These are phyloP conservation scores for Emergomyces pasteurianus DNA, from an alignment of 2,329 filamentous ascomycete genomes.

Conservation along the genomic window DNA sequence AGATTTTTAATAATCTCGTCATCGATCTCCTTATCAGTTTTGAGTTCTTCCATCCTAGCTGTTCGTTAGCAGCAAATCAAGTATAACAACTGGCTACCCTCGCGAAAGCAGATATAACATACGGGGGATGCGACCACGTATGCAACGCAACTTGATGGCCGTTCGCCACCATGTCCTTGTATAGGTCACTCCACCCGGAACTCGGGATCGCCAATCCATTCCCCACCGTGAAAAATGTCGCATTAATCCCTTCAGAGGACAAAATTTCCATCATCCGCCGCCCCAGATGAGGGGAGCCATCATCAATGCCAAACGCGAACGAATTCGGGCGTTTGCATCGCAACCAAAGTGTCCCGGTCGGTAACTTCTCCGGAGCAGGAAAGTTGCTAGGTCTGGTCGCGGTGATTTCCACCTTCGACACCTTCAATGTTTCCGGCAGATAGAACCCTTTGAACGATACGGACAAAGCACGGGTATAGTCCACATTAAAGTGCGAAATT, in stretches of 20 bases:
- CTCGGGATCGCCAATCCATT: conserved; percentile 45
- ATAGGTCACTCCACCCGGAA: conserved; percentile 52
- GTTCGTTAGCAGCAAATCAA: not conserved
- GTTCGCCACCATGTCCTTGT: conserved; percentile 48
- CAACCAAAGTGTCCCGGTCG: conserved; percentile 50
- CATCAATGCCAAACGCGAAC: conserved; percentile 62
- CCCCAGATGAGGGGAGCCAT: conserved; percentile 49
- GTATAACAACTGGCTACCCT: not conserved
- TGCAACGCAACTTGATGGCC: conserved; percentile 60
- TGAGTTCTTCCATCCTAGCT: conserved; percentile 27
- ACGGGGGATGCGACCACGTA: conserved; percentile 56
- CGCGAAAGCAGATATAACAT: conserved; percentile 3
- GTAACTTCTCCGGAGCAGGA: conserved; percentile 46
- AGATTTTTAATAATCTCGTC: conserved; percentile 25
- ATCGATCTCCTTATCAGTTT: conserved; percentile 23
- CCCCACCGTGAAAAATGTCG: conserved; percentile 62
- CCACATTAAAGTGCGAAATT: conserved; percentile 52
- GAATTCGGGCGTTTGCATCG: conserved; percentile 56
- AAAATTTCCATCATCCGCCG: conserved; percentile 51
- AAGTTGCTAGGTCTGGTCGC: conserved; percentile 40
- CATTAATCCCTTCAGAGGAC: conserved; percentile 48
- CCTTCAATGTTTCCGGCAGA: conserved; percentile 36
- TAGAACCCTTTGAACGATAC: conserved; percentile 56
- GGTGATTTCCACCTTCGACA: conserved; percentile 52
- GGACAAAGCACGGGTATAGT: conserved; percentile 44